phyloP scores from a whole-genome alignment of 176 grass and related monocot genomes.

The maize (Zea mays) region Zm-B73-REFERENCE-NAM-5.0 NC_050100.1:50285001-50285500 shows the following conservation, averaged over 20 bases:
- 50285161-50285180: accelerated
- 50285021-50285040: conserved; percentile 57
- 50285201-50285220: neutral
- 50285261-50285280: neutral
- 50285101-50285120: conserved; percentile 35
- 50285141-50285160: neutral
- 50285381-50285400: too few relatives aligned
- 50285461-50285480: too few relatives aligned
- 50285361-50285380: too few relatives aligned
- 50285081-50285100: conserved; percentile 41
- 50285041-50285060: conserved; percentile 31
- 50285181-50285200: neutral
- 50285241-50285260: neutral
- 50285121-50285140: neutral
- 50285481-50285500: too few relatives aligned
- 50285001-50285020: conserved; percentile 64
- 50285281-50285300: neutral
- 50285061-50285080: conserved; percentile 51
- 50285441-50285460: too few relatives aligned
- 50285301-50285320: too few relatives aligned
- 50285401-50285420: too few relatives aligned
- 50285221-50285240: neutral
- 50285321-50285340: too few relatives aligned
- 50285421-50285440: too few relatives aligned
- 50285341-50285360: too few relatives aligned